Evolutionary conservation across 192 early-diverging fungal genomes (phyloP), one percentile per base, ranked within the genome.

Genomic region (Backusella circina): DNA sequence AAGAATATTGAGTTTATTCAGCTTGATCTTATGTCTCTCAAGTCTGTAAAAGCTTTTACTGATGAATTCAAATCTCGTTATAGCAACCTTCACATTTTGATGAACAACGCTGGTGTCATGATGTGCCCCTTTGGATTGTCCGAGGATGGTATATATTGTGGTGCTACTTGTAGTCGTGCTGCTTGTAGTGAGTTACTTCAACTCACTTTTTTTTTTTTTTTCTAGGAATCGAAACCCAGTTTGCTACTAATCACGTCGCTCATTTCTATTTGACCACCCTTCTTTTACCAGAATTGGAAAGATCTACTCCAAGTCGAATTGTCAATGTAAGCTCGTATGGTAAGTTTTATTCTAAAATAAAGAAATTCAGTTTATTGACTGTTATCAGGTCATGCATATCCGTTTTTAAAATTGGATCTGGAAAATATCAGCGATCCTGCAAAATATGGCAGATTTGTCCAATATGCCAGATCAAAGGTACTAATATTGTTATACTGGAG

Each of bases 31-130:
- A 47, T 80, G 3, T 79, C 75, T 2, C 67, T 86, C 15, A 33
- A 75, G 50, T 84, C 83, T 57, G 85, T 86, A 44, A 77, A 70
- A 18, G 47, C 51, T 2, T 84, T 83, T 70, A 81, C 77, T 23
- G 28, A 80, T 10, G 50, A 70, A 32, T 86, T 87, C 74, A 74
- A 82, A 23, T 61, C 69, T 15, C 65, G 74, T 16, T 72, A 85
- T 31, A 57, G 41, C 33, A 67, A 64, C 10, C 73, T 91, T 3
- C 80, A 91, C 71, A 80, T 86, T 18, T 69, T 91, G 26, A 76
- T 90, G n/a, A 86, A 88, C 83, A 92, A 91, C 80, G 91, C 90
- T n/a, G 91, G 86, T 35, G 67, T 82, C 6, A 89, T 89, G 89
- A 80, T 80, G 15, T 75, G 74, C 28, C 86, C 86, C 5, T 76